Base-by-base conservation (phyloP, 176 grass and related monocot species). In the Avena eriantha region DNA sequence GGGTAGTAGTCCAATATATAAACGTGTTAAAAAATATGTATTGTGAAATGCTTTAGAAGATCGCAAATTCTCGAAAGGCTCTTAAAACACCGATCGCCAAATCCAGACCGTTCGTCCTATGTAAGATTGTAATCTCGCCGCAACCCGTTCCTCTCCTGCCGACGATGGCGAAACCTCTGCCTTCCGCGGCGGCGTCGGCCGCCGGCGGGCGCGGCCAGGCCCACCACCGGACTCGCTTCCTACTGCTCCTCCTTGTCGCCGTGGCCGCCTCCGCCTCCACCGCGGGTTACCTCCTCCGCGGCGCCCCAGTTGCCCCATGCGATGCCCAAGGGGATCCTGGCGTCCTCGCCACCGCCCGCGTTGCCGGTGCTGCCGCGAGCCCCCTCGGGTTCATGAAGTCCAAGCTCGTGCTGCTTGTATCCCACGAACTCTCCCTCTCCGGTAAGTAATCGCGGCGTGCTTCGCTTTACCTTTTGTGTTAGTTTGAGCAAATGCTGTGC, bases 401-500 rank as follows among this genome's bases (percentile, higher is more conserved):
- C 71, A 98, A 96, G 49, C 65, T 96, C 59, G 94, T 96, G 49
- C 92, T 98, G 18, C 92, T 98, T 46, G 92, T 96, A 66, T 96
- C 97, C 17, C 97, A 98, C 43, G 94, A 98, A 76, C 97, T 99
- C 72, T 96, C 97, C 47, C 97, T 99, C 54, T 99, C 97, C 3
- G 97, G 97, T 99, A 91, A 85, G 64, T 76, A 80, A 69, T 65
- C 59, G 13, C 50, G 22, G 57, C 7, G 80, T 82, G 36, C 35
- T 69, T 88, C 26, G 8, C 81, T 90, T 12, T 29, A 46, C 65
- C 48, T 58, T 58, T 10, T 58, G 49, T 77, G 81, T 12, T 69
- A 26, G 60, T 85, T 84, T 69, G 16, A 31, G 22, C 10, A 67
- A 48, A 61, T 45, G 60, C 31, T 17, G 19, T 87, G 2, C 18